Conservation (phyloP, 106 monocot species). For the Xerophyta viscosa region DNA sequence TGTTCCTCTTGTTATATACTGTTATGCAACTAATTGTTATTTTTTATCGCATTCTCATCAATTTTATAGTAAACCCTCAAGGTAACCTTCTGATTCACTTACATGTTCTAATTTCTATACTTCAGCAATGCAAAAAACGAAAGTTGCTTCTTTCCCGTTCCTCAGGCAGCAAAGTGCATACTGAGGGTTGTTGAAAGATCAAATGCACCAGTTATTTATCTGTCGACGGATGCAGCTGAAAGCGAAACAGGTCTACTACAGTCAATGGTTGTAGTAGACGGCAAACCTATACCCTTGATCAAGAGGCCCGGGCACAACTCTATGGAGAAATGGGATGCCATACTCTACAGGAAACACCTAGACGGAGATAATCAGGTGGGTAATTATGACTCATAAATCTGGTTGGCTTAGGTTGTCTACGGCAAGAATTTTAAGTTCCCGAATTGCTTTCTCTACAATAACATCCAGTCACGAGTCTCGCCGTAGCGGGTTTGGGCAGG, state of each 20-base stretch:
- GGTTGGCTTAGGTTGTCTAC: too few species aligned
- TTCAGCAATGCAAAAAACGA: constrained; percentile 78
- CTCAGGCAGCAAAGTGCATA: constrained; percentile 90
- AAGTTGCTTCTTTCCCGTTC: constrained; percentile 91
- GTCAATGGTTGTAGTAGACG: constrained; percentile 48
- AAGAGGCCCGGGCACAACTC: constrained; percentile 61
- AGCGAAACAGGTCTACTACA: constrained; percentile 82
- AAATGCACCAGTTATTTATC: constrained; percentile 69
- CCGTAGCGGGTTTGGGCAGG: too few species aligned
- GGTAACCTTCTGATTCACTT: neutral
- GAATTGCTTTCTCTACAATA: too few species aligned
- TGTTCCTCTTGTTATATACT: too few species aligned
- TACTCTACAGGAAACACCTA: constrained; percentile 75
- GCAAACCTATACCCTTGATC: constrained; percentile 53
- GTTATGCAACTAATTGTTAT: too few species aligned
- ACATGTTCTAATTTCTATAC: neutral
- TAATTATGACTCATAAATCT: neutral
- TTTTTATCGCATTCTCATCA: too few species aligned
- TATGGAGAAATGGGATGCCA: constrained; percentile 92
- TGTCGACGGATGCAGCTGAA: constrained; percentile 88
- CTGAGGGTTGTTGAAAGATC: constrained; percentile 48
- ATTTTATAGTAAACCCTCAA: too few species aligned
- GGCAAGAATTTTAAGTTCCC: too few species aligned
- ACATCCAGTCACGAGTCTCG: too few species aligned
- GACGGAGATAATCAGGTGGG: constrained; percentile 69